Percentiles rank a stretch among this genome's conserved stretches.
These are phyloP conservation scores for Pythium phragmitis DNA, from an alignment of 352 stramenopile species.

Conservation along the genomic window DNA sequence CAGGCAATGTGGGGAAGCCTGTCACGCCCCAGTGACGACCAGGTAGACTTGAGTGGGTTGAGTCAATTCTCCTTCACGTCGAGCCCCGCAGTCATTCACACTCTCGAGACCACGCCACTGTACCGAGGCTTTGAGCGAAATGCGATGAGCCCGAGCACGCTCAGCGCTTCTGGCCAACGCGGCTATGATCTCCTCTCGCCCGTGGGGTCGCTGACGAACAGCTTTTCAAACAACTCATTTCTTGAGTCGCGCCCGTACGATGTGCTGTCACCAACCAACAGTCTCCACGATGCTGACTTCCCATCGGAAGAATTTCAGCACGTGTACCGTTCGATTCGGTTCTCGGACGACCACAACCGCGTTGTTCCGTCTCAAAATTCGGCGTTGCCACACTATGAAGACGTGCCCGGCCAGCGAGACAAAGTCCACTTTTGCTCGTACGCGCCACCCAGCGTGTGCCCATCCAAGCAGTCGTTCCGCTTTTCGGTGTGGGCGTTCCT, in stretches of 20 bases:
- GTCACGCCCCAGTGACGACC: slow-evolving; percentile 30
- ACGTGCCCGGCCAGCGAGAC: slow-evolving; percentile 48
- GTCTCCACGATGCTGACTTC: slow-evolving; percentile 53
- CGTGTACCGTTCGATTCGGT: slow-evolving; percentile 72
- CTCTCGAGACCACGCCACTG: slow-evolving; percentile 33
- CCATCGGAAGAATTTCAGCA: slow-evolving; percentile 72
- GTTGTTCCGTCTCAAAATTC: slow-evolving; percentile 20
- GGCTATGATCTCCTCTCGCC: slow-evolving; percentile 54
- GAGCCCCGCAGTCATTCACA: slow-evolving; percentile 36
- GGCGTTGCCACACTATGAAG: slow-evolving; percentile 38
- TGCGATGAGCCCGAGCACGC: not conserved
- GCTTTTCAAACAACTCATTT: slow-evolving; percentile 31
- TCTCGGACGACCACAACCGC: slow-evolving; percentile 24
- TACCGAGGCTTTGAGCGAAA: slow-evolving; percentile 30
- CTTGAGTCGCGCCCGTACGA: slow-evolving; percentile 37
- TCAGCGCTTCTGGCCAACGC: not conserved
- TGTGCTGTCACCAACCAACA: slow-evolving; percentile 54
- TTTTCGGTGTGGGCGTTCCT: slow-evolving; percentile 80
- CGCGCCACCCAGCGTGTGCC: slow-evolving; percentile 54
- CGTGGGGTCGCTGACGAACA: slow-evolving; percentile 32
- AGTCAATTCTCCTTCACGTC: slow-evolving; percentile 32
- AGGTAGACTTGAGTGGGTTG: slow-evolving; percentile 33
- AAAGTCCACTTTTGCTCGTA: slow-evolving; percentile 81
- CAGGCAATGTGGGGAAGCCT: slow-evolving; percentile 33
- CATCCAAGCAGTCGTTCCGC: slow-evolving; percentile 60